These are phyloP conservation scores for Ceratobasidium sp. DNA, from an alignment of 1,284 basidiomycete species.

Conservation along the genomic window DNA sequence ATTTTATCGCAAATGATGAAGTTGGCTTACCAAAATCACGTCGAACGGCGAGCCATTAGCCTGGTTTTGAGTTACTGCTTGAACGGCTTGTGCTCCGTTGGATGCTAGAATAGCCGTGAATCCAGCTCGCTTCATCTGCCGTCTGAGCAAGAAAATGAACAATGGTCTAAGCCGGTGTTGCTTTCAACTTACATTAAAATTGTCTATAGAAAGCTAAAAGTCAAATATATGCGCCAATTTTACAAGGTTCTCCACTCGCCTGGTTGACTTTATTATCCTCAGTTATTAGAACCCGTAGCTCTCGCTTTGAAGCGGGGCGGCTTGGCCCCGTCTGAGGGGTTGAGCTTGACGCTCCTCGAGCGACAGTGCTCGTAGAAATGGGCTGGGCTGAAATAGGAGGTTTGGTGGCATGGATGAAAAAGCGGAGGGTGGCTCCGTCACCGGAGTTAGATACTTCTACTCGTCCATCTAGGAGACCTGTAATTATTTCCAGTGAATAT, in stretches of 20 bases:
- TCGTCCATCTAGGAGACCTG: conserved; percentile 53
- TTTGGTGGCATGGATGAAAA: conserved; percentile 50
- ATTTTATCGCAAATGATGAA: too few relatives aligned
- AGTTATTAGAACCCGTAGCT: conserved; percentile 51
- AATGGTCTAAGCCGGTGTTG: not conserved
- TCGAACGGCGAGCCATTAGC: too few relatives aligned
- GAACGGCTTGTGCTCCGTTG: conserved; percentile 53
- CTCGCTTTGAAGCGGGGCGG: too few relatives aligned
- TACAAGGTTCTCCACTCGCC: conserved; percentile 16
- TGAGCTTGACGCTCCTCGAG: conserved; percentile 15
- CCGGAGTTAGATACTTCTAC: conserved; percentile 51
- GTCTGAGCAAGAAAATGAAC: conserved; percentile 39
- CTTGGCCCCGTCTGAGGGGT: conserved; percentile 9
- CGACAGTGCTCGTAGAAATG: too few relatives aligned
- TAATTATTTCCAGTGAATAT: not conserved
- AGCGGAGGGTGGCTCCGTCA: conserved; percentile 54
- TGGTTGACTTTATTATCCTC: conserved; percentile 53
- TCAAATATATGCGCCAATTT: not conserved
- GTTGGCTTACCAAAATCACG: too few relatives aligned
- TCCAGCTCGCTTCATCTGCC: conserved; percentile 53
- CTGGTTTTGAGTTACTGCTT: too few relatives aligned
- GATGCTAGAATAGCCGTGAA: conserved; percentile 51
- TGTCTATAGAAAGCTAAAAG: too few relatives aligned
- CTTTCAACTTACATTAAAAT: conserved; percentile 15
- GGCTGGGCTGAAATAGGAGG: not conserved